phyloP scores from a whole-genome alignment of 1,139 yeast species.

The Tardiomyces blankii region DNA sequence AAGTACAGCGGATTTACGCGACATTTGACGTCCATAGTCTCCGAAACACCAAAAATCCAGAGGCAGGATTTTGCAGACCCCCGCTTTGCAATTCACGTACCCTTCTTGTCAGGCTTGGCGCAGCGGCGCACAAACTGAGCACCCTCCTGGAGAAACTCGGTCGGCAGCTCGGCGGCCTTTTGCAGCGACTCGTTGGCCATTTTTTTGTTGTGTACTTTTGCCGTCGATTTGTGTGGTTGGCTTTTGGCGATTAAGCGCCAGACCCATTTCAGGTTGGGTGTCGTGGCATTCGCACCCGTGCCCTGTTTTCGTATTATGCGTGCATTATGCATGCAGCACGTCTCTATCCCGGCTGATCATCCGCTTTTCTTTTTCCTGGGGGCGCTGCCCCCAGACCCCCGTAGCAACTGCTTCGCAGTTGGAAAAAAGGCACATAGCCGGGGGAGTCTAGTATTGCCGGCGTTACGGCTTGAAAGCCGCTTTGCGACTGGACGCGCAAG shows the following conservation, averaged over 20 bases:
- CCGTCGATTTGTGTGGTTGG: not conserved
- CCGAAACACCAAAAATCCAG: no score
- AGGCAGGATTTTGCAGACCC: not conserved
- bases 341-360: no score
- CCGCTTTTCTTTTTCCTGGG: no score
- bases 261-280: not conserved
- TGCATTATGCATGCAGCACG: no score
- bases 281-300: not conserved
- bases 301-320: not conserved
- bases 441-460: no score
- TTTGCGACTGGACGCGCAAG: no score
- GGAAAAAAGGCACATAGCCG: no score
- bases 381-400: no score
- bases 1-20: no score
- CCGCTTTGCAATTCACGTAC: slow-evolving; percentile 30
- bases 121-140: slow-evolving; percentile 80
- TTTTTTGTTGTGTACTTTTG: not conserved
- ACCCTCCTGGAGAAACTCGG: slow-evolving; percentile 87
- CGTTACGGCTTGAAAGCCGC: no score
- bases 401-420: no score
- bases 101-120: slow-evolving; percentile 82
- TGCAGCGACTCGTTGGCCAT: slow-evolving; percentile 33
- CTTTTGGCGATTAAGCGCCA: not conserved
- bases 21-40: no score
- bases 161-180: slow-evolving; percentile 79